Evolutionary conservation across 352 stramenopile genomes (phyloP).

Genomic region (Phytophthora nicotianae): DNA sequence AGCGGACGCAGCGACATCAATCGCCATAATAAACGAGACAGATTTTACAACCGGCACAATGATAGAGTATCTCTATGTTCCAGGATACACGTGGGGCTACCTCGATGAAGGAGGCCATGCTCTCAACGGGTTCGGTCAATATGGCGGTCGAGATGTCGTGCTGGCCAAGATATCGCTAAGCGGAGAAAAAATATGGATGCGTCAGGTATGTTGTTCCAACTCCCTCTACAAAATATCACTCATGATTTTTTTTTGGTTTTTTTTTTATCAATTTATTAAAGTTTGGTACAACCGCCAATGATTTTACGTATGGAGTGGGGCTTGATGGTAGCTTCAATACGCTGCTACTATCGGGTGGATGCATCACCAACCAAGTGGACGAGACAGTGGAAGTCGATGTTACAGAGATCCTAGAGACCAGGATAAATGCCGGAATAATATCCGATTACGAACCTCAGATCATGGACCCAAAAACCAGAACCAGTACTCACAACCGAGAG

Average conservation of each 20-base stretch:
- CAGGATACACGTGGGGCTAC: conserved; percentile 69
- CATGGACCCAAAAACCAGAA: conserved; percentile 49
- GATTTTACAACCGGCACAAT: conserved; percentile 6
- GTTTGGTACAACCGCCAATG: conserved; percentile 71
- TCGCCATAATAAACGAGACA: conserved; percentile 61
- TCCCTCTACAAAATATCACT: no score
- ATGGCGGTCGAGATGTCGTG: conserved; percentile 73
- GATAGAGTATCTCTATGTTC: conserved; percentile 57
- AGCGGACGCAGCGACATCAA: conserved; percentile 56
- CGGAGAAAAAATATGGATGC: conserved; percentile 66
- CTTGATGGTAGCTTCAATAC: conserved; percentile 53
- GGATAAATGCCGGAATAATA: conserved; percentile 22
- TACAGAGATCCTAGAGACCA: conserved; percentile 43
- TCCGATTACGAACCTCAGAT: conserved; percentile 54
- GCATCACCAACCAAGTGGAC: conserved; percentile 48
- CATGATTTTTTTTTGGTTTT: not conserved
- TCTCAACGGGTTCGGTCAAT: conserved; percentile 73
- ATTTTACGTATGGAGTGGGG: conserved; percentile 61
- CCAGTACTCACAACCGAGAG: conserved; percentile 16
- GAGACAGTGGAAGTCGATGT: conserved; percentile 53
- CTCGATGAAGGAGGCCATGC: conserved; percentile 75
- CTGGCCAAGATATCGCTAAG: conserved; percentile 56
- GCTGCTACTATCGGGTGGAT: conserved; percentile 60
- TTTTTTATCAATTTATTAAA: conserved; percentile 14
- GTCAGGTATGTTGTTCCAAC: conserved; percentile 65